These are phyloP conservation scores for Millerago galiae DNA, from an alignment of 805 yeast genomes.

Conservation along the genomic window DNA sequence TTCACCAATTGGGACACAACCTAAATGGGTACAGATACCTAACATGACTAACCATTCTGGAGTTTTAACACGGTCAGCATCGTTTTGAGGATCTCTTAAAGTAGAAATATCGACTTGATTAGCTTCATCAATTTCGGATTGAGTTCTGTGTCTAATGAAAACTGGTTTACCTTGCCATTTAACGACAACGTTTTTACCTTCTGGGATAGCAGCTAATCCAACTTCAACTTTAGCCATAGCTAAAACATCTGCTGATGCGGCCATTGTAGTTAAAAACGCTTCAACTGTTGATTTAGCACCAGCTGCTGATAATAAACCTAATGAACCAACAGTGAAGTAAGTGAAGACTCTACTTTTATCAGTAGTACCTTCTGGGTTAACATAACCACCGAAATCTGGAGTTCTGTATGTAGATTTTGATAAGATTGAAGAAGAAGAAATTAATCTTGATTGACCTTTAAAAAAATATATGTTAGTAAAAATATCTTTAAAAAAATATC, in stretches of 20 bases:
- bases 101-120: slow-evolving; percentile 66
- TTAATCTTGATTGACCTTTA: slow-evolving; percentile 23
- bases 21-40: slow-evolving; percentile 99
- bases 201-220: slow-evolving; percentile 86
- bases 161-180: slow-evolving; percentile 99
- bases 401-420: slow-evolving; percentile 78
- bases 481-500: no score
- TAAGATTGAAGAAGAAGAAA: slow-evolving; percentile 35
- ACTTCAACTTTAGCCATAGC: slow-evolving; percentile 99
- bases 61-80: slow-evolving; percentile 87
- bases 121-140: slow-evolving; percentile 91
- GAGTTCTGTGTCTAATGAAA: slow-evolving; percentile 97
- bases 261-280: slow-evolving; percentile 84
- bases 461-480: slow-evolving; percentile 6
- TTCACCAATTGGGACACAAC: slow-evolving; percentile 99
- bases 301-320: slow-evolving; percentile 85
- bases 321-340: slow-evolving; percentile 96
- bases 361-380: slow-evolving; percentile 62
- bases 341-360: slow-evolving; percentile 82
- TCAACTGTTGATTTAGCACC: slow-evolving; percentile 96
- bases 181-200: slow-evolving; percentile 95
- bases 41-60: slow-evolving; percentile 99
- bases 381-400: slow-evolving; percentile 81
- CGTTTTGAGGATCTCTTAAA: slow-evolving; percentile 93
- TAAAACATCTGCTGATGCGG: slow-evolving; percentile 97